Conservation (phyloP, 192 early-diverging fungal genomes). For the Piromyces finnis region DNA sequence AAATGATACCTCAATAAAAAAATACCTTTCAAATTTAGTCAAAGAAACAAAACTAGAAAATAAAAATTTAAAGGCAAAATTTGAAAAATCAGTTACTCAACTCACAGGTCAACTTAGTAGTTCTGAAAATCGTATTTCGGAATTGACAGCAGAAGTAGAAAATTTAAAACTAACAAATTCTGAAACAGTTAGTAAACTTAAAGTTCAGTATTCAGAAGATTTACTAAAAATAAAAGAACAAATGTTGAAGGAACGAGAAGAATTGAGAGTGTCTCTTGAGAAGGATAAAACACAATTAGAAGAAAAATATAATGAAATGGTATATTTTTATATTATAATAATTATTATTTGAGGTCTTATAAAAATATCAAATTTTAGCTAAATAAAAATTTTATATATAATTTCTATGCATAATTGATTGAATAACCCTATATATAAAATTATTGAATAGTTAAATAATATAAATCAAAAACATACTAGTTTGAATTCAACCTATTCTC, state of each 20-base stretch:
- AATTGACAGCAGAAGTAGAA: background rate
- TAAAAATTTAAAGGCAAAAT: background rate
- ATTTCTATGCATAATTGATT: too few relatives aligned
- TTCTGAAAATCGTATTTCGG: background rate
- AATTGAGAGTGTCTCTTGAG: background rate
- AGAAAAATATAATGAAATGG: background rate
- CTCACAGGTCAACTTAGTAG: background rate
- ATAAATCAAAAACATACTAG: background rate
- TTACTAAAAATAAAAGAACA: background rate
- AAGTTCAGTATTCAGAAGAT: background rate
- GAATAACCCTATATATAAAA: too few relatives aligned
- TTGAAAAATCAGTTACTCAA: background rate
- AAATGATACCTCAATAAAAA: background rate
- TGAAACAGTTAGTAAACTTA: background rate
- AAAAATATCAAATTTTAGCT: too few relatives aligned
- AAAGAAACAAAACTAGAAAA: background rate
- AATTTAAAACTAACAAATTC: background rate
- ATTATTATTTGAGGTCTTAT: too few relatives aligned
- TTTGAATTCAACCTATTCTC: background rate
- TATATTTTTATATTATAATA: background rate
- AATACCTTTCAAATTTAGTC: background rate
- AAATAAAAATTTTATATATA: too few relatives aligned
- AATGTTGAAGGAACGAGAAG: background rate
- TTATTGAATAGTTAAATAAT: background rate
- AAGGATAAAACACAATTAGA: background rate